Base-by-base conservation (phyloP, 352 stramenopile genomes). In the Stephanocyclus meneghinianus region DNA sequence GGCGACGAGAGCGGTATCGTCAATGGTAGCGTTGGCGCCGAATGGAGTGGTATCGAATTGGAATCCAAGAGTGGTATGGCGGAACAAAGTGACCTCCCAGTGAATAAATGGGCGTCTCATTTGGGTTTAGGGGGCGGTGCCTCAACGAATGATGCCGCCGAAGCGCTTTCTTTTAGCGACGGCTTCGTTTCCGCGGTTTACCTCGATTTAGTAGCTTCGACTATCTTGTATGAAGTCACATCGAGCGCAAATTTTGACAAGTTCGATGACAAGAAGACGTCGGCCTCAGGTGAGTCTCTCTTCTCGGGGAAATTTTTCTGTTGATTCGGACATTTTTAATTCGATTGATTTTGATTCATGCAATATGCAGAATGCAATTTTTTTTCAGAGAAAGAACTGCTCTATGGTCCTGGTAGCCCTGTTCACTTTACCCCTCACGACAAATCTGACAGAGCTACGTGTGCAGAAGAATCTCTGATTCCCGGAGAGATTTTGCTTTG, bases 191-290 rank as follows among this genome's bases (percentile, higher is more conserved):
- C 53, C 3, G 53, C 21, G 11, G 53, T 11, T 26, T 62, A 44
- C n/a, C 29, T 62, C 6, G 53, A 62, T 62, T 44, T 62, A 6
- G n/a, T n/a, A 3, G 29, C 21, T 2, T 62, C 53, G 4, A 62
- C 11, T 5, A 62, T 62, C 13, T 16, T 62, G 53, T 62, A 62
- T 30, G 53, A 62, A 26, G 40, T 62, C n/a, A 62, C 50, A 4
- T 7, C 50, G 10, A 26, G 1, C 18, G 11, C 9, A 3, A 42
- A 30, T 62, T 62, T 3, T 53, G n/a, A 4, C 13, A 21, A 16
- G 11, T 21, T 16, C 45, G 11, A 16, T 53, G n/a, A 21, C n/a
- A 21, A 16, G 6, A 53, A 53, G 10, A 53, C 5, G 45, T 21
- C 45, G 10, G 5, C 3, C n/a, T 26, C 35, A 18, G 9, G 5